phyloP scores from a whole-genome alignment of 208 protist species.

The Baffinella frigidus region DNA sequence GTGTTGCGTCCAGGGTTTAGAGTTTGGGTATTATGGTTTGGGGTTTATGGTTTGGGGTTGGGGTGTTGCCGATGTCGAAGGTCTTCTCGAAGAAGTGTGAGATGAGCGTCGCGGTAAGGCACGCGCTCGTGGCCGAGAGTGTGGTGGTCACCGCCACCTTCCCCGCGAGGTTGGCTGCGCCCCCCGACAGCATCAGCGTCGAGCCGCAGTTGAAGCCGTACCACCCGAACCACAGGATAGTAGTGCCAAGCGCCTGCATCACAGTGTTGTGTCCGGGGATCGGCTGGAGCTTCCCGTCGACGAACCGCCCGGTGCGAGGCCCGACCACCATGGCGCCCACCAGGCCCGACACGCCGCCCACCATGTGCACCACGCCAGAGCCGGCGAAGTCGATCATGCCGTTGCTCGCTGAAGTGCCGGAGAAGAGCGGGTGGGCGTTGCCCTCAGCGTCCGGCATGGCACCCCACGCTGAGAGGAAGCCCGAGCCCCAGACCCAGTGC shows the following conservation, averaged over 20 bases:
- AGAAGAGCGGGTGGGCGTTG: neutral
- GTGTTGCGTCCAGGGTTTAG: too few relatives aligned
- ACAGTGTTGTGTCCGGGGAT: neutral
- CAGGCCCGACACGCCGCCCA: slow-evolving; percentile 62
- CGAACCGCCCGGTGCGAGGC: slow-evolving; percentile 48
- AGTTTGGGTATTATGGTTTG: too few relatives aligned
- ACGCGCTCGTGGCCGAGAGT: neutral
- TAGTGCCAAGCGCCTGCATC: slow-evolving; percentile 53
- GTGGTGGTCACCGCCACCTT: slow-evolving; percentile 22
- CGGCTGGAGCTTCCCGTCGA: neutral
- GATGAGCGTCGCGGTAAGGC: neutral
- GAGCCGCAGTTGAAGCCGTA: slow-evolving; percentile 67
- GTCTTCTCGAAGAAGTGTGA: neutral
- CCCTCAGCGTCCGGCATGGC: slow-evolving; percentile 41
- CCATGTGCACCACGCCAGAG: slow-evolving; percentile 31
- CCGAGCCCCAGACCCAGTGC: slow-evolving; percentile 61
- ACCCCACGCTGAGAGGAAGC: neutral
- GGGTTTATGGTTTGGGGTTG: too few relatives aligned
- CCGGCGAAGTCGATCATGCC: slow-evolving; percentile 20
- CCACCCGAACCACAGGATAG: slow-evolving; percentile 71
- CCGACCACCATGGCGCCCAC: slow-evolving; percentile 57
- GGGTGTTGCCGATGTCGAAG: slow-evolving; percentile 21
- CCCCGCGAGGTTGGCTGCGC: neutral
- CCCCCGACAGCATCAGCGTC: neutral
- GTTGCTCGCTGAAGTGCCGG: neutral